Base-by-base conservation (phyloP, 2,329 filamentous ascomycete species). In the Aureobasidium musti region DNA sequence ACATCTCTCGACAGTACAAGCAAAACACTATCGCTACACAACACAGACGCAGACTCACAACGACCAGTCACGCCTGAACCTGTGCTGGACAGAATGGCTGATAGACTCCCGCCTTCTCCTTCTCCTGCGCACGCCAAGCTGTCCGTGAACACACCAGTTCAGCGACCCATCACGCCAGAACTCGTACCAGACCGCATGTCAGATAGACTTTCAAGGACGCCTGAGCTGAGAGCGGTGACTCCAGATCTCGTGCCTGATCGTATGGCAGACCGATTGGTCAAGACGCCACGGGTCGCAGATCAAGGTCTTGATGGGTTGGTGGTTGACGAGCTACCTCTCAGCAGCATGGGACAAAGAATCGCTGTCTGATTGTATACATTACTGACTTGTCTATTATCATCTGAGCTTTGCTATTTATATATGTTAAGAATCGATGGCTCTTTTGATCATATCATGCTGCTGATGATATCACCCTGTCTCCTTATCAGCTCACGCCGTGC, bases 311-410 rank as follows among this genome's bases (percentile, higher is more conserved):
- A 72, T 13, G 74, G 73, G 0, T 49, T 75, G 65, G 71, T 73
- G 66, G 65, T 69, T 10, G 75, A 73, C 57, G 76, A 77, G 37
- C 49, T 72, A 67, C 72, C 72, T n/a, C 63, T 77, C 35, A 65
- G 68, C 50, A 67, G 69, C 23, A 77, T 77, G 74, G 72, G 75
- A 61, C 72, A 75, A 63, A 71, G 75, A n/a, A 73, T 77, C 6
- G 73, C 74, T 19, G 52, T 47, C 26, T 66, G 21, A 28, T 2
- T 30, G 26, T 30, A 26, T 26, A 50, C 10, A 50, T 17, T n/a
- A n/a, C n/a, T n/a, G n/a, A n/a, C n/a, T n/a, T n/a, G n/a, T n/a
- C n/a, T 17, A 21, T 49, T 14, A 11, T 17, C 2, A 2, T 35
- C 23, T 2, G 19, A 53, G 50, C 19, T 52, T 23, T 21, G 26